These are phyloP conservation scores for Ceratobasidium sp. DNA, from an alignment of 1,284 basidiomycete species.

Conservation along the genomic window DNA sequence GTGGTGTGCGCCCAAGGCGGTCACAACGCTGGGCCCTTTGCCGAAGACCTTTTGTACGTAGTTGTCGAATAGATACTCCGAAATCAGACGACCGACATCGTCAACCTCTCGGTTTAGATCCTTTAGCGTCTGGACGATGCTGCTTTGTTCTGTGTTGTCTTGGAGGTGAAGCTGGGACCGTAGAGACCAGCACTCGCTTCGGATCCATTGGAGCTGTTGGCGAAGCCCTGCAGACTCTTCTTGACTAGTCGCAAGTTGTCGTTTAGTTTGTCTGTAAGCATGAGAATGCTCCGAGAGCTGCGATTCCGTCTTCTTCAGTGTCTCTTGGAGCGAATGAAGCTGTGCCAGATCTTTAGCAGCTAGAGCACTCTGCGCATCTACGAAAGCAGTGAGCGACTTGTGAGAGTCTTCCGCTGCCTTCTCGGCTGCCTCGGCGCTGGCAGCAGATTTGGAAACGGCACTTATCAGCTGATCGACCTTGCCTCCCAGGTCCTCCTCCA, in stretches of 20 bases:
- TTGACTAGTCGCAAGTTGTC: neutral
- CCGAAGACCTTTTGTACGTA: neutral
- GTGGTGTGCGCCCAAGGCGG: slow-evolving; percentile 26
- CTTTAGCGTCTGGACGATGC: slow-evolving; percentile 25
- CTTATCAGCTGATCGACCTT: neutral
- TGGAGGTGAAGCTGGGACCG: slow-evolving; percentile 40
- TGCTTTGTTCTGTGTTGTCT: slow-evolving; percentile 38
- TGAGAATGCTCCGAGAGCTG: neutral
- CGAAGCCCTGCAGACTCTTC: neutral
- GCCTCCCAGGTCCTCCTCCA: neutral
- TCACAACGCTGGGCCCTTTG: neutral
- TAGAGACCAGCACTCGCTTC: slow-evolving; percentile 27
- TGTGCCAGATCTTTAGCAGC: too few species aligned
- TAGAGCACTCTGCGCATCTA: neutral
- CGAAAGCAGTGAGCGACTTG: neutral
- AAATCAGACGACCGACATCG: slow-evolving; percentile 20
- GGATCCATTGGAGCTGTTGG: slow-evolving; percentile 23
- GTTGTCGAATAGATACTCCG: slow-evolving; percentile 20
- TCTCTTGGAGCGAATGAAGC: neutral
- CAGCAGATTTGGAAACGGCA: neutral
- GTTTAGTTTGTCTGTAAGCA: neutral
- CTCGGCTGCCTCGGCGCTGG: neutral
- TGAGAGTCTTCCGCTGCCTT: neutral
- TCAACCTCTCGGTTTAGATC: slow-evolving; percentile 36
- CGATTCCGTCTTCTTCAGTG: neutral